These are phyloP conservation scores for Solanum hybrid DNA, from an alignment of 305 asterid genomes.

Conservation along the genomic window DNA sequence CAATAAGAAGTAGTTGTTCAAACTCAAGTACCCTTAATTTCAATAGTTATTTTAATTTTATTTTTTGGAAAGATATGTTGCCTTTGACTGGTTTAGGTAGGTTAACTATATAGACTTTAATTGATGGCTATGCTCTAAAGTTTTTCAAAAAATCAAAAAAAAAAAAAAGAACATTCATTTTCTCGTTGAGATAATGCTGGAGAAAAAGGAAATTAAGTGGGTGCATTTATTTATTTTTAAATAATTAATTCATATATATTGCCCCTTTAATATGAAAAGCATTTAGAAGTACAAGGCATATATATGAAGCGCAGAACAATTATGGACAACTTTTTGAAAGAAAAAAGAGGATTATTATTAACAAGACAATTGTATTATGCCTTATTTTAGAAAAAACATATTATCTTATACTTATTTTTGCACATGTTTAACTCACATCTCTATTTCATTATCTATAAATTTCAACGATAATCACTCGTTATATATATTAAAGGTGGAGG, in stretches of 20 bases:
- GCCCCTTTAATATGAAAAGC: neutral
- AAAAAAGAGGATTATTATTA: neutral
- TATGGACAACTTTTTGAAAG: neutral
- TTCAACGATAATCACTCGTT: neutral
- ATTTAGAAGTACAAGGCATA: neutral
- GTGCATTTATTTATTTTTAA: neutral
- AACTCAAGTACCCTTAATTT: neutral
- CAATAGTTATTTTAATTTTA: neutral
- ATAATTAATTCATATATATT: too few species aligned
- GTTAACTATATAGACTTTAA: neutral
- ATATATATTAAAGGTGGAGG: too few species aligned
- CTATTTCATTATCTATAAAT: neutral
- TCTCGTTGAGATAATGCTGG: neutral
- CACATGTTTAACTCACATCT: neutral
- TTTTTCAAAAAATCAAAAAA: neutral
- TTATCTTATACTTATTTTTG: too few species aligned
- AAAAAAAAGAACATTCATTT: neutral
- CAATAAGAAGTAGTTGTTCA: neutral
- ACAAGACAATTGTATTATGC: neutral
- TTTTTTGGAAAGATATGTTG: neutral
- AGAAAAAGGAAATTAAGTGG: neutral
- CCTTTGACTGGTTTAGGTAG: neutral
- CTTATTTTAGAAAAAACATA: neutral
- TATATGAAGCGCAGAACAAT: neutral
- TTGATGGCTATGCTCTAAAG: neutral